Conservation (phyloP, 129 eudicot species). For the Ambrosia trifida region DNA sequence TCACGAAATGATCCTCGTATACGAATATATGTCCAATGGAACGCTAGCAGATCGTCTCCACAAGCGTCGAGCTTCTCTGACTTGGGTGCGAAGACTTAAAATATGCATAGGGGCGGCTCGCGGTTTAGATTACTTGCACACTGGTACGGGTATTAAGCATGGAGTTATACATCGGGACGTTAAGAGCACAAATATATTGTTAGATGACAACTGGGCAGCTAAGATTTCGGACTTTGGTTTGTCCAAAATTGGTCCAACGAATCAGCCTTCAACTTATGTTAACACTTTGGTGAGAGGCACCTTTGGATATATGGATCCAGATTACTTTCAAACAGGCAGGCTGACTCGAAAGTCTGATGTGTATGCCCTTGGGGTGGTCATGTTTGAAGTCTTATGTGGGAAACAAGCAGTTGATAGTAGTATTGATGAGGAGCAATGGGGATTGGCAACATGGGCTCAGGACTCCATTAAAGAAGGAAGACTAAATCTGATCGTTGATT, state of each 20-base stretch:
- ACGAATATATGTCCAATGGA: conserved; percentile 3
- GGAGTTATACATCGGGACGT: conserved; percentile 9
- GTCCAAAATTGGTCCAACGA: conserved; percentile 13
- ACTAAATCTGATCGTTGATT: conserved; percentile 31
- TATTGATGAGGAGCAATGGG: conserved; percentile 31
- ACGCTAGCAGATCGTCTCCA: conserved; percentile 13
- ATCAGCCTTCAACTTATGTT: conserved; percentile 19
- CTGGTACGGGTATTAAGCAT: too few relatives aligned
- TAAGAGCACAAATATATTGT: conserved; percentile 15
- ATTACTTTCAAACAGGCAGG: conserved; percentile 25
- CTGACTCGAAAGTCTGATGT: conserved; percentile 33
- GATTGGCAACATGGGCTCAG: conserved; percentile 32
- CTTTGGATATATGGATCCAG: conserved; percentile 22
- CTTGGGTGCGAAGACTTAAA: conserved; percentile 18
- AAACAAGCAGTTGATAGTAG: conserved; percentile 38
- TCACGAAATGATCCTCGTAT: conserved; percentile 14
- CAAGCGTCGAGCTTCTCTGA: not conserved
- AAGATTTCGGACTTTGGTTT: conserved; percentile 24
- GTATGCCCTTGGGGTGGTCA: conserved; percentile 33
- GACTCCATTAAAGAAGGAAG: conserved; percentile 30
- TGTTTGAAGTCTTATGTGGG: conserved; percentile 38
- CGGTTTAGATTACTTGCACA: conserved; percentile 12
- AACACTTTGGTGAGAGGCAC: conserved; percentile 16
- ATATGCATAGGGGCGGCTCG: conserved; percentile 23
- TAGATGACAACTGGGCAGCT: conserved; percentile 6